Base-by-base conservation (phyloP, 768 basidiomycete species). In the Kwoniella pini region DNA sequence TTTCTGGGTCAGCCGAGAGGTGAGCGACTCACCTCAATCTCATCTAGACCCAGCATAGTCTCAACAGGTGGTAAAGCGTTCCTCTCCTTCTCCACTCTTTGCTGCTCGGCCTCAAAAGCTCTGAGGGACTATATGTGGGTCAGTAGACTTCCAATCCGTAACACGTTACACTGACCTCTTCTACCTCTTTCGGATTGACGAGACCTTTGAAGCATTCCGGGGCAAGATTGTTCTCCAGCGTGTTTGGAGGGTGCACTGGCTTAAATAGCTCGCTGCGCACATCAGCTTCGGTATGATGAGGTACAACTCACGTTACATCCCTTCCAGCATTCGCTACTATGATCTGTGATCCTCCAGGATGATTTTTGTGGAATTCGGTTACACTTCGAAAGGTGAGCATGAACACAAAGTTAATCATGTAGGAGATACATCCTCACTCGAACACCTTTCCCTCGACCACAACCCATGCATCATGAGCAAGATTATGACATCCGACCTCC, bases 401-500 rank as follows among this genome's bases (percentile, higher is more conserved):
- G n/a, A n/a, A n/a, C n/a, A 33, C 31, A 10, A 26, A 33, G 22
- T 27, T 19, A 27, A 46, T 54, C 26, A 43, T 4, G 21, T 3
- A 3, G 17, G 45, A 24, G 30, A 4, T 22, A 13, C 1, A 3
- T 0, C 68, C 75, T 70, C 62, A 76, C 75, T 77, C 76, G 51
- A 69, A 77, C 5, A 77, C 74, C 30, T 72, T 69, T 5, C 76
- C 76, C 40, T 74, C 65, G 19, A 77, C 56, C 4, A 77, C 64
- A 1, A 77, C 74, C 76, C 76, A 77, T 9, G 70, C 68, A 55
- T 75, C 74, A 7, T 77, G 70, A n/a, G 71, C 53, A 4, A 73
- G 51, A 57, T 73, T 63, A 58, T 77, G 75, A 28, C 45, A 60
- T 12, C 64, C 69, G 2, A 77, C 73, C 45, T 77, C 67, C 39